These are phyloP conservation scores for Gentiana dahurica DNA, from an alignment of 257 asterid species.

Conservation along the genomic window DNA sequence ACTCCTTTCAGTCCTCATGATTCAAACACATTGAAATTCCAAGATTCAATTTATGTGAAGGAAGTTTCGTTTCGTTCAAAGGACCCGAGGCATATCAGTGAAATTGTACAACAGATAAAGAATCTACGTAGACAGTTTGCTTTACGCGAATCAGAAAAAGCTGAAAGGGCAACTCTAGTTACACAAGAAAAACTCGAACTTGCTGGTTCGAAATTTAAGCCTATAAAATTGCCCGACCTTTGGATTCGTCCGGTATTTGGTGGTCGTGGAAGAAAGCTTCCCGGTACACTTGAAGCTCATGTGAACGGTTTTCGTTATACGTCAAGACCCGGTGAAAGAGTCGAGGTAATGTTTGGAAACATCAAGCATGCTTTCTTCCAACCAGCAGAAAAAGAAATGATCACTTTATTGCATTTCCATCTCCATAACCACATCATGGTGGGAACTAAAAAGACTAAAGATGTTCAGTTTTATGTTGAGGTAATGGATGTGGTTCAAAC, in stretches of 20 bases:
- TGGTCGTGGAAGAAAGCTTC: constrained; percentile 13
- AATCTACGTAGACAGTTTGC: constrained; percentile 11
- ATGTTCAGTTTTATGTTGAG: constrained; percentile 20
- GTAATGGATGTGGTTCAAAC: constrained; percentile 12
- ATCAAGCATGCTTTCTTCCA: constrained; percentile 13
- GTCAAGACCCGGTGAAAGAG: constrained; percentile 6
- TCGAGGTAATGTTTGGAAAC: constrained; percentile 7
- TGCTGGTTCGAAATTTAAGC: constrained; percentile 10
- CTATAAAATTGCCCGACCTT: constrained; percentile 6
- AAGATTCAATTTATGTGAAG: constrained; percentile 10
- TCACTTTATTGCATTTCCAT: constrained; percentile 11
- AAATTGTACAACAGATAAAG: constrained; percentile 9
- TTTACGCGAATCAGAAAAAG: constrained; percentile 9
- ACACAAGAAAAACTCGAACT: constrained; percentile 8
- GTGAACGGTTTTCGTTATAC: constrained; percentile 10
- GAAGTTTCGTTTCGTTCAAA: constrained; percentile 10
- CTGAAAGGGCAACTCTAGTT: constrained; percentile 10
- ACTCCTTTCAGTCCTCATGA: constrained; percentile 12
- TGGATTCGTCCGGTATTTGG: constrained; percentile 12
- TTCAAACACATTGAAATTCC: constrained; percentile 5
- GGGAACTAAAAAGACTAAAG: constrained; percentile 16
- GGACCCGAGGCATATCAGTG: constrained; percentile 14
- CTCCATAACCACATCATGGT: constrained; percentile 16
- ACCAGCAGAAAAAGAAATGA: constrained; percentile 14
- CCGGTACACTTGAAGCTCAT: constrained; percentile 11